These are phyloP conservation scores for Heliamphora exappendiculata DNA, from an alignment of 148 eudicot genomes.

Conservation along the genomic window DNA sequence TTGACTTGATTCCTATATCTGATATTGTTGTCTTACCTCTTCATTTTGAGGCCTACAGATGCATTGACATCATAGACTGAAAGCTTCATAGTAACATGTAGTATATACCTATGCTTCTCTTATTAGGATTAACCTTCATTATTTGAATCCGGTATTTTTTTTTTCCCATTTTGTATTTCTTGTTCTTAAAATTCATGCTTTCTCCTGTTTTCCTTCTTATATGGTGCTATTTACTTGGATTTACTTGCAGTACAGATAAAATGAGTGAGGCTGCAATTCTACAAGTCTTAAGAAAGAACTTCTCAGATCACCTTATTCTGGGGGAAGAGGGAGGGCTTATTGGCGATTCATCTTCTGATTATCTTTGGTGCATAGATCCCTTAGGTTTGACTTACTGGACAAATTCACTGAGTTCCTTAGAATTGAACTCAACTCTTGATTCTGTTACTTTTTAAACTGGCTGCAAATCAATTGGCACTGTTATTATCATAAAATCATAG, in stretches of 20 bases:
- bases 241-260: constrained; percentile 88
- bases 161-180: not conserved
- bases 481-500: not conserved
- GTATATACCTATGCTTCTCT: not conserved
- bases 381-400: constrained; percentile 46
- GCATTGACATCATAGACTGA: not conserved
- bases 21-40: not conserved
- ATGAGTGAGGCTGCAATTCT: constrained; percentile 86
- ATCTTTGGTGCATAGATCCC: constrained; percentile 99
- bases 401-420: not conserved
- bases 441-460: not conserved
- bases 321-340: constrained; percentile 98
- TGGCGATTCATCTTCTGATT: constrained; percentile 93
- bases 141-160: not conserved
- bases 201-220: not conserved
- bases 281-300: constrained; percentile 64
- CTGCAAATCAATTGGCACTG: not conserved
- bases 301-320: constrained; percentile 86
- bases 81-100: not conserved
- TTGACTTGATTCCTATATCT: not conserved
- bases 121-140: not conserved
- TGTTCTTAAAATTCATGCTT: not conserved
- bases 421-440: not conserved
- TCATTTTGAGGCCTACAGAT: not conserved
- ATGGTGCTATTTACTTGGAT: not conserved